Evolutionary conservation across 352 stramenopile species (phyloP), one percentile per base, ranked within the genome.

Genomic region (Paralagenidium karlingii): DNA sequence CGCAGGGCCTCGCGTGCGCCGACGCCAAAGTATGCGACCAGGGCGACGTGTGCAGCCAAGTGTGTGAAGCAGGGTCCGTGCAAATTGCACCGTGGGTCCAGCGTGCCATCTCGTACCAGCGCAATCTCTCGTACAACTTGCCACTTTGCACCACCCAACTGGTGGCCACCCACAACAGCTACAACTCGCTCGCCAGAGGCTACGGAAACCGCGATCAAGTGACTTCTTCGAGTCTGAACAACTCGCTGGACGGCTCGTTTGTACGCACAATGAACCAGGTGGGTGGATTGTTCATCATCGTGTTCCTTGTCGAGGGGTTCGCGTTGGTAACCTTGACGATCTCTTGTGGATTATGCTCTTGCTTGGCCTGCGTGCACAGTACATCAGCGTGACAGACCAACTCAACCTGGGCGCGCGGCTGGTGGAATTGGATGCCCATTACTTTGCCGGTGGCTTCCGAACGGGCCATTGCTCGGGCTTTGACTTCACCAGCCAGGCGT

Each of bases 341-440:
- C 29, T 28, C 3, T 20, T 40, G 30, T 34, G 13, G 5, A 5
- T 15, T 22, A 18, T 28, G n/a, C 3, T 24, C 8, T 12, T 40
- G 24, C n/a, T 5, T 8, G 6, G 27, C 25, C 13, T 13, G 13
- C 28, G 15, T 13, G 15, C 13, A 24, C 31, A 71, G 50, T 58
- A 82, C 15, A 66, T 89, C 34, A 82, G 52, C 2, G 34, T 92
- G 3, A 79, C 71, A 13, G 79, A 92, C 34, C 76, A 89, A 52
- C 51, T 92, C 31, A 64, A 76, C 30, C 55, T 92, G 21, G 79
- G 78, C 5, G 74, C 65, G 10, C 63, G 79, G 3, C 79, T 87
- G 24, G 55, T 92, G 33, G 79, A 92, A 52, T 40, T 88, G 12
- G 79, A 92, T 30, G 63, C 82, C 27, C 79, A 92, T 56, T 92